These are phyloP conservation scores for Podaxis carcinomalis DNA, from an alignment of 768 basidiomycete species.

Conservation along the genomic window DNA sequence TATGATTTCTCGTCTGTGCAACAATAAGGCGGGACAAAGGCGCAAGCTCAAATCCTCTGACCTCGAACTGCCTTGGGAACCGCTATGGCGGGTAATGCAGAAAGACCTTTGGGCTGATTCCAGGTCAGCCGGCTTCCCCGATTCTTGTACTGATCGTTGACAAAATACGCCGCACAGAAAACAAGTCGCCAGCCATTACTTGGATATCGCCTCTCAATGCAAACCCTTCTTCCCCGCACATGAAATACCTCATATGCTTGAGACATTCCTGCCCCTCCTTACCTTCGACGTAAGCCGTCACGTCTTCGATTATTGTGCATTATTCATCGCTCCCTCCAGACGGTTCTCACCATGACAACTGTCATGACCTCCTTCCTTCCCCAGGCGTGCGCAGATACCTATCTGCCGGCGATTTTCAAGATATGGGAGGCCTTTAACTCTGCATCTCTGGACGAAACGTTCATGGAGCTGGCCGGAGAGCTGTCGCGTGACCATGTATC, in stretches of 20 bases:
- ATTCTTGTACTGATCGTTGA: constrained; percentile 26
- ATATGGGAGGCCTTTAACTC: constrained; percentile 82
- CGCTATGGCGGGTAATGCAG: constrained; percentile 71
- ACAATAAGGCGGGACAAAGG: constrained; percentile 58
- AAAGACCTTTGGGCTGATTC: constrained; percentile 75
- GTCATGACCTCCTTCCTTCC: constrained; percentile 79
- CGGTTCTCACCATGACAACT: constrained; percentile 65
- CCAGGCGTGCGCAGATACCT: constrained; percentile 57
- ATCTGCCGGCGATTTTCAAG: constrained; percentile 68
- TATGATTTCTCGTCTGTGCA: constrained; percentile 68
- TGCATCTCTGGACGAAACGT: constrained; percentile 65
- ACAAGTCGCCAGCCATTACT: constrained; percentile 40
- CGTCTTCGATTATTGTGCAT: neutral
- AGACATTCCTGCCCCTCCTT: constrained; percentile 63
- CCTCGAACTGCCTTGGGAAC: constrained; percentile 67
- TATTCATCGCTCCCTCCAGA: constrained; percentile 32
- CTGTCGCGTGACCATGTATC: constrained; percentile 69
- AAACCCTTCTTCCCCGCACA: constrained; percentile 62
- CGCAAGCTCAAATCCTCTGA: constrained; percentile 66
- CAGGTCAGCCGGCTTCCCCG: constrained; percentile 52
- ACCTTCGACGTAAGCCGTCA: constrained; percentile 59
- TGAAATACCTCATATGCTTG: constrained; percentile 69
- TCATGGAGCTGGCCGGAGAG: constrained; percentile 67
- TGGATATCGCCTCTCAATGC: constrained; percentile 72
- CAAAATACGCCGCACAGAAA: constrained; percentile 57